A percentile compares a stretch with the other conserved stretches of the same genome.
Conservation (phyloP, 2,329 filamentous ascomycete species). For the Trichoderma atroviride region DNA sequence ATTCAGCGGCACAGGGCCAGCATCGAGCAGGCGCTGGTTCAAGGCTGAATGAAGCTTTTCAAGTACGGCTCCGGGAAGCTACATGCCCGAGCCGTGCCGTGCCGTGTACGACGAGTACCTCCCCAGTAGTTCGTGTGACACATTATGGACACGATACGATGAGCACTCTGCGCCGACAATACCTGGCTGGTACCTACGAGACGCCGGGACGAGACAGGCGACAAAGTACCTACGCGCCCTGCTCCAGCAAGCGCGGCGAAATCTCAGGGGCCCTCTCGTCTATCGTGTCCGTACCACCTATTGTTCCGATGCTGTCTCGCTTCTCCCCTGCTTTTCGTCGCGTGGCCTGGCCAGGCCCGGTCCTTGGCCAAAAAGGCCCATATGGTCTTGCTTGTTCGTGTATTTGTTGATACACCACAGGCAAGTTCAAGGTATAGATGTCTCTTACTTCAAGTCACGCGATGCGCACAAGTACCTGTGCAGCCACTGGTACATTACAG, state of each 20-base stretch:
- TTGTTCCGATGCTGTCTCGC: constrained; percentile 22
- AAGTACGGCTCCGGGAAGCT: background rate
- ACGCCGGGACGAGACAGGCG: background rate
- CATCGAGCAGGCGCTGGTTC: background rate
- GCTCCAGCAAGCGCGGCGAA: constrained; percentile 8
- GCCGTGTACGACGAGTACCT: constrained; percentile 10
- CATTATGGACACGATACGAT: background rate
- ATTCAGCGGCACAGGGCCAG: background rate
- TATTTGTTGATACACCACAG: background rate
- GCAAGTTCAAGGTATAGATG: background rate
- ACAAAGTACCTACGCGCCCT: background rate
- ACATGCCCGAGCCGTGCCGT: background rate
- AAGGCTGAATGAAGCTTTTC: background rate
- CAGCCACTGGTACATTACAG: background rate
- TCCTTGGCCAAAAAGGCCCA: background rate
- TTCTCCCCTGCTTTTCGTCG: constrained; percentile 16
- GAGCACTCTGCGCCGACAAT: background rate
- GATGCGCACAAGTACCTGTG: too few species aligned
- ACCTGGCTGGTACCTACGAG: background rate
- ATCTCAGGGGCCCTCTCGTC: constrained; percentile 22
- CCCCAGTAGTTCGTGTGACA: background rate
- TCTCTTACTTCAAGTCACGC: background rate
- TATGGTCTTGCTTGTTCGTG: background rate
- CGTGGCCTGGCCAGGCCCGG: background rate
- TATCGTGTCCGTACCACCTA: constrained; percentile 13